These are phyloP conservation scores for Verbascum thapsus DNA, from an alignment of 257 asterid genomes.

Conservation along the genomic window DNA sequence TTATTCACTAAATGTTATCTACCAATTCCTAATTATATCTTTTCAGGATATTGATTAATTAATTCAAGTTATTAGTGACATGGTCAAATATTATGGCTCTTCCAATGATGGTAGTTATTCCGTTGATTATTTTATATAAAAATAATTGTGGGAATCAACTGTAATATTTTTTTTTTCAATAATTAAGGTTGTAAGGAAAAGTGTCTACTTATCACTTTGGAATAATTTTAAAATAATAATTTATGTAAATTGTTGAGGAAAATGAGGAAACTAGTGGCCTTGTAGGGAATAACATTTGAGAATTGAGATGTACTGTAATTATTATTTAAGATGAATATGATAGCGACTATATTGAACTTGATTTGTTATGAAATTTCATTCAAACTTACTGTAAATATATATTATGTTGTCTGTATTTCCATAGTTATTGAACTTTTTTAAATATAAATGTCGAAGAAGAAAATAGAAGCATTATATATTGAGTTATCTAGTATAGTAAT, in stretches of 20 bases:
- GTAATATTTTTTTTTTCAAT: neutral
- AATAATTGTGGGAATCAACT: neutral
- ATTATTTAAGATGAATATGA: too few species aligned
- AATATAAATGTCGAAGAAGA: too few species aligned
- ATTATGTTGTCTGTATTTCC: too few species aligned
- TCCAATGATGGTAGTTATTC: neutral
- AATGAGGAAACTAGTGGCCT: neutral
- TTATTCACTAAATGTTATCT: slow-evolving; percentile 11
- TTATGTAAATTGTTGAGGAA: neutral
- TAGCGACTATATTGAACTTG: too few species aligned
- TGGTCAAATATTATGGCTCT: slow-evolving; percentile 28
- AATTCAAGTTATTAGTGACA: slow-evolving; percentile 20
- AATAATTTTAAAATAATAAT: neutral
- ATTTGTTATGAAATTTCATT: too few species aligned
- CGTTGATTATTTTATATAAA: neutral
- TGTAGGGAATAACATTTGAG: neutral
- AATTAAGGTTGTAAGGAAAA: slow-evolving; percentile 23
- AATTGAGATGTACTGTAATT: too few species aligned
- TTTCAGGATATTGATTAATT: slow-evolving; percentile 23
- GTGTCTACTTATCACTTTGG: neutral
- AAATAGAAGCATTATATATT: too few species aligned
- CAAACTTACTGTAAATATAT: too few species aligned
- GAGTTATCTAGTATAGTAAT: too few species aligned
- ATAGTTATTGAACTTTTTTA: too few species aligned
- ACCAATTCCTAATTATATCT: slow-evolving; percentile 28